Evolutionary conservation across 2,329 filamentous ascomycete genomes (phyloP).

Genomic region (Fusarium sp.): DNA sequence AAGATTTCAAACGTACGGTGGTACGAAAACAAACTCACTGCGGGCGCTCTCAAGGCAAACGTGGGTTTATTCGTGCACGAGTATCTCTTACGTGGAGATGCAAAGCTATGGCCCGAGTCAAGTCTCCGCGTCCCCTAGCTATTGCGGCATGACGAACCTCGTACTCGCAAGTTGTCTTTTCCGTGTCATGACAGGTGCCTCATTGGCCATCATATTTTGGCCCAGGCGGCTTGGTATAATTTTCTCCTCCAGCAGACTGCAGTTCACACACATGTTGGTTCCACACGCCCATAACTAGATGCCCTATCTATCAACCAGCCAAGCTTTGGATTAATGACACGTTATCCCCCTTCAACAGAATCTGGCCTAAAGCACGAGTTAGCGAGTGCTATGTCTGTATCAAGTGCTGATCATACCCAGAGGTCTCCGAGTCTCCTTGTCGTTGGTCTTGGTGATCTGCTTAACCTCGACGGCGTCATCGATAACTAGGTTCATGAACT

Average conservation of each 20-base stretch:
- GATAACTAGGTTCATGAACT: slow-evolving; percentile 99
- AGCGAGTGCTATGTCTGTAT: background rate
- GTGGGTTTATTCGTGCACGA: slow-evolving; percentile 28
- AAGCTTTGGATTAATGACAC: slow-evolving; percentile 81
- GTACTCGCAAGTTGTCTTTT: slow-evolving; percentile 16
- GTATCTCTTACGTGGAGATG: slow-evolving; percentile 24
- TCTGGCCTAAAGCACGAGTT: slow-evolving; percentile 72
- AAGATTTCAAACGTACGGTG: background rate
- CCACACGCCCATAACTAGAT: slow-evolving; percentile 11
- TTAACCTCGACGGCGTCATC: slow-evolving; percentile 96
- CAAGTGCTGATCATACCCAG: slow-evolving; percentile 70
- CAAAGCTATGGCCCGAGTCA: slow-evolving; percentile 16
- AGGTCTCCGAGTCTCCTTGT: slow-evolving; percentile 80
- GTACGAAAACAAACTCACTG: background rate
- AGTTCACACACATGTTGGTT: slow-evolving; percentile 13
- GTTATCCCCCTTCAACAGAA: slow-evolving; percentile 89
- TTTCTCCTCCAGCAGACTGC: slow-evolving; percentile 20
- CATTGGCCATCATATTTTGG: slow-evolving; percentile 22
- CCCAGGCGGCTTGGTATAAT: slow-evolving; percentile 32
- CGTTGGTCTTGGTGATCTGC: slow-evolving; percentile 82
- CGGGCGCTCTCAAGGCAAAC: slow-evolving; percentile 7
- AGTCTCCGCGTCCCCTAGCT: slow-evolving; percentile 18
- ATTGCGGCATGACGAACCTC: slow-evolving; percentile 11
- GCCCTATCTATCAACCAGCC: slow-evolving; percentile 42
- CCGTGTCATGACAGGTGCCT: slow-evolving; percentile 31